Evolutionary conservation across 495 filamentous ascomycete species (phyloP), one percentile per base, ranked within the genome.

Genomic region (Annulohypoxylon bovei): DNA sequence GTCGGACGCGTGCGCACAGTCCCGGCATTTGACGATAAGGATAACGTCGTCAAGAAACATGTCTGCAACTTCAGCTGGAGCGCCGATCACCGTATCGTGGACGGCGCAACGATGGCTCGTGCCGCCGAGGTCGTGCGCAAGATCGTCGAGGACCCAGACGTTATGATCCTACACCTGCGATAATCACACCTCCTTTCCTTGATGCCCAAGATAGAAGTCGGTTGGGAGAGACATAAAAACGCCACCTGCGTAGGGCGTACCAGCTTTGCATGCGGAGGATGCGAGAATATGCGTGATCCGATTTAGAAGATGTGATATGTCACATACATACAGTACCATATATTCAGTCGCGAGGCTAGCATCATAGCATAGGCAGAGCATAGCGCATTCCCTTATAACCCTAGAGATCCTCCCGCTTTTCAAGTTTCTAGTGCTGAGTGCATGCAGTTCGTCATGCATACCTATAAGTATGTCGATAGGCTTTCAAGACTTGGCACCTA

Each of bases 1-100:
- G 82, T 99, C 32, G 96, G 96, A 6, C 88, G 90, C 75, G 88
- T 91, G 75, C 90, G 88, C 73, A 84, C 85, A 1, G 82, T 93
- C 23, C 92, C 92, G 11, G 88, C 88, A n/a, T 94, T 94, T 77
- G 82, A 80, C n/a, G 80, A 79, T 47, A 80, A 85, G 65, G 86
- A 85, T 46, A 73, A 75, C 44, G 76, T 94, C 18, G 81, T 93
- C 22, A 84, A 80, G 74, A 88, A 86, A 77, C 86, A 91, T 63
- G 82, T 93, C 30, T 88, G 89, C 71, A 92, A 95, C 76, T 95
- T 98, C 71, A 97, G 93, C 75, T 99, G 94, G 94, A 95, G 93
- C 75, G 96, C 95, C 18, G 96, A 99, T 79, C 96, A 99, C 81
- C 83, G 96, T 4, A 89, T 98, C 54, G 88, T 98, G 47, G 96